Evolutionary conservation across 345 rosid genomes (phyloP).

Genomic region (Tarenaya hassleriana): DNA sequence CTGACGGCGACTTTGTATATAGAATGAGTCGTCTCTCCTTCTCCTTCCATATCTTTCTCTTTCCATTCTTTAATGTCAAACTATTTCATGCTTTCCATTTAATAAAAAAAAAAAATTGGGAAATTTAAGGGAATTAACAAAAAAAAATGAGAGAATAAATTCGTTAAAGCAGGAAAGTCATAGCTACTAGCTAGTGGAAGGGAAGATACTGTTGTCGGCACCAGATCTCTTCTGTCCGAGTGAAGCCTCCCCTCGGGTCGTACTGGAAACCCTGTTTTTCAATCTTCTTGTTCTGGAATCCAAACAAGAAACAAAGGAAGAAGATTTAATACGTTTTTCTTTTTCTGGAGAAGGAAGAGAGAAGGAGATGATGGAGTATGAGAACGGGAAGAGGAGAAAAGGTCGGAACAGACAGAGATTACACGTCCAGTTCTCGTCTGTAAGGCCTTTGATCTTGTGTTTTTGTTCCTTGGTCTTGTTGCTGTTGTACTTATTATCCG

Average conservation of each 20-base stretch:
- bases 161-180: neutral
- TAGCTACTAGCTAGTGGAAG: too few species aligned
- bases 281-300: neutral
- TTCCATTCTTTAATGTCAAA: conserved; percentile 12
- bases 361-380: conserved; percentile 50
- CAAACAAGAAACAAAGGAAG: conserved; percentile 1
- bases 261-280: too few species aligned
- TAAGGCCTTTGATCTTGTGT: conserved; percentile 45
- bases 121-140: neutral
- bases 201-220: conserved; percentile 25
- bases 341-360: conserved; percentile 11
- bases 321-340: too few species aligned
- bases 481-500: conserved; percentile 55
- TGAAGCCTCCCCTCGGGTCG: conserved; percentile 13
- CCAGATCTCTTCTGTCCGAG: conserved; percentile 23
- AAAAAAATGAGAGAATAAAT: conserved; percentile 1
- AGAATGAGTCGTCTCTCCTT: conserved; percentile 26
- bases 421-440: conserved; percentile 37
- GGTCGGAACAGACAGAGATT: conserved; percentile 37
- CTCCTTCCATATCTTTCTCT: conserved; percentile 9
- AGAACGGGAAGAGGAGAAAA: conserved; percentile 80
- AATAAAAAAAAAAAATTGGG: too few species aligned
- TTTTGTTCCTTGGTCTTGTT: conserved; percentile 53
- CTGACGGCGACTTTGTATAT: conserved; percentile 10
- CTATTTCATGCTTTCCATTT: neutral